Conservation (phyloP, 2,329 filamentous ascomycete genomes). For the Talaromyces pinophilus region DNA sequence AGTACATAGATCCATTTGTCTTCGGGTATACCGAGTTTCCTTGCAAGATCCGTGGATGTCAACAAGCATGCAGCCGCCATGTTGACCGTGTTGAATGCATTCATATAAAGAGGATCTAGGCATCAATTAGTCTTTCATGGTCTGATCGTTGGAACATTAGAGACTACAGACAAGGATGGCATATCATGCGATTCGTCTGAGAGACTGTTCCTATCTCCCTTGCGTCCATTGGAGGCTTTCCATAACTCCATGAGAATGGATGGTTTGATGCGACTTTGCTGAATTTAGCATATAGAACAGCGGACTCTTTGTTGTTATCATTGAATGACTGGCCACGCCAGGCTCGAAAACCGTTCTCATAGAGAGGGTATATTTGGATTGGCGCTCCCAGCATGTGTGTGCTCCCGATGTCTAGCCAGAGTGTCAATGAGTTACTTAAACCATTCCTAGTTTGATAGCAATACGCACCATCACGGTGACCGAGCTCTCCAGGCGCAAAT, state of each 20-base stretch:
- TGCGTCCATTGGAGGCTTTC: slow-evolving; percentile 48
- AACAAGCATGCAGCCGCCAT: slow-evolving; percentile 62
- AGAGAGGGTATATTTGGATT: slow-evolving; percentile 68
- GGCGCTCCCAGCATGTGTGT: slow-evolving; percentile 62
- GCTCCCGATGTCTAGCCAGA: slow-evolving; percentile 53
- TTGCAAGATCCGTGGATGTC: slow-evolving; percentile 59
- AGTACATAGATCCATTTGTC: slow-evolving; percentile 65
- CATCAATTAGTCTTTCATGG: neutral
- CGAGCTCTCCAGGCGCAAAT: slow-evolving; percentile 54
- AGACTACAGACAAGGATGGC: slow-evolving; percentile 59
- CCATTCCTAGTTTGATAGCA: neutral
- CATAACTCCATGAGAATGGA: slow-evolving; percentile 60
- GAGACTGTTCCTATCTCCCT: slow-evolving; percentile 57
- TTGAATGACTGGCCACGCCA: slow-evolving; percentile 55
- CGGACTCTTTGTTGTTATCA: slow-evolving; percentile 62
- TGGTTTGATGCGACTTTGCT: slow-evolving; percentile 58
- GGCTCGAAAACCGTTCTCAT: slow-evolving; percentile 65
- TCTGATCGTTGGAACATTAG: neutral
- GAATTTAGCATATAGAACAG: slow-evolving; percentile 62
- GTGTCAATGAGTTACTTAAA: neutral
- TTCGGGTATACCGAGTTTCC: slow-evolving; percentile 55
- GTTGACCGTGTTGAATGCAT: slow-evolving; percentile 70
- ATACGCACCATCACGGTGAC: slow-evolving; percentile 45
- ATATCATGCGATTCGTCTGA: slow-evolving; percentile 66
- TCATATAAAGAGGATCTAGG: slow-evolving; percentile 67